These are phyloP conservation scores for Penicillium janthinellum DNA, from an alignment of 2,329 filamentous ascomycete genomes.

Conservation along the genomic window DNA sequence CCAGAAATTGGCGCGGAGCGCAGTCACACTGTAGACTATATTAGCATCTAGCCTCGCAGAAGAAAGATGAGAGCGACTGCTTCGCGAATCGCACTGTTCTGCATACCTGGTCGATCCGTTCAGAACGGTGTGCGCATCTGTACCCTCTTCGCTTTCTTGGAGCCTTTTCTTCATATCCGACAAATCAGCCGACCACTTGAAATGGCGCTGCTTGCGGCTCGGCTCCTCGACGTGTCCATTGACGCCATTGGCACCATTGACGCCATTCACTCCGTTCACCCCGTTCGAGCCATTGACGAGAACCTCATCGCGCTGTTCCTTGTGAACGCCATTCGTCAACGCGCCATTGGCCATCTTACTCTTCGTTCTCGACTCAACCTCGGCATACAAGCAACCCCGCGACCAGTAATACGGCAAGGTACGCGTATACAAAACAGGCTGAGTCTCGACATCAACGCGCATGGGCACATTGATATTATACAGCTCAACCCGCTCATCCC, in stretches of 20 bases:
- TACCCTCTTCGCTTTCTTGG: constrained; percentile 71
- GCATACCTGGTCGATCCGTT: constrained; percentile 76
- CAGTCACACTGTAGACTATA: constrained; percentile 68
- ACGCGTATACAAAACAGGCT: constrained; percentile 72
- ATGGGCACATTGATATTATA: constrained; percentile 88
- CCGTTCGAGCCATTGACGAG: constrained; percentile 20
- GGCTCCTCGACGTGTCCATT: constrained; percentile 22
- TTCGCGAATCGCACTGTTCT: not conserved
- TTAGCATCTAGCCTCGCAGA: not conserved
- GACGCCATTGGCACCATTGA: constrained; percentile 21
- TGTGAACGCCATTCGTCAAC: constrained; percentile 43
- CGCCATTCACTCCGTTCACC: not conserved
- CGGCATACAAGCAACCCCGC: constrained; percentile 75
- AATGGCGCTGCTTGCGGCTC: constrained; percentile 73
- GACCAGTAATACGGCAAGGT: constrained; percentile 88
- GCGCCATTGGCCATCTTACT: constrained; percentile 61
- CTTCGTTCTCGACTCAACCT: constrained; percentile 57
- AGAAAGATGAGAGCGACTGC: not conserved
- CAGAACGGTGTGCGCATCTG: constrained; percentile 86
- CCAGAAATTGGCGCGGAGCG: constrained; percentile 86
- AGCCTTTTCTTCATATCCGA: constrained; percentile 83
- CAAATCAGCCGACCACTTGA: constrained; percentile 86
- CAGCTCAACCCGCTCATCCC: constrained; percentile 71
- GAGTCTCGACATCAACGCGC: constrained; percentile 66
- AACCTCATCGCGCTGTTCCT: constrained; percentile 11